phyloP scores from a whole-genome alignment of 2,329 filamentous ascomycete species.

The Dryadomyces quercus-mongolicae region DNA sequence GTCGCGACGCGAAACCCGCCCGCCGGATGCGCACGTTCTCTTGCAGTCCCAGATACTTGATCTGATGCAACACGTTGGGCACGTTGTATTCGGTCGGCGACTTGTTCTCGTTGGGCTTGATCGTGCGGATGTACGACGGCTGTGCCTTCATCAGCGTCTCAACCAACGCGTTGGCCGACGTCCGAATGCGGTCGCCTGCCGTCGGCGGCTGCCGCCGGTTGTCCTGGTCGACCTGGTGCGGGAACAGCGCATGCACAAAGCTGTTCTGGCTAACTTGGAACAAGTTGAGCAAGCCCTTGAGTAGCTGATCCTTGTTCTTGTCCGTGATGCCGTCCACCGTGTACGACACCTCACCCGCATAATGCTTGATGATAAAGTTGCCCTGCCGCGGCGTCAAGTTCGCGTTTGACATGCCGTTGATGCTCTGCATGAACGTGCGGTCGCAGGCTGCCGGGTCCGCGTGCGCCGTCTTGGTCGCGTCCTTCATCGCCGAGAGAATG shows the following conservation, averaged over 20 bases:
- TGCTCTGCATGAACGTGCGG: conserved; percentile 84
- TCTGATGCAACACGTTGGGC: conserved; percentile 89
- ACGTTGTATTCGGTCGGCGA: conserved; percentile 86
- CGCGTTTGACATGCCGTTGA: conserved; percentile 82
- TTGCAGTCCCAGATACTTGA: conserved; percentile 98
- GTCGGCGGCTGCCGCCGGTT: conserved; percentile 90
- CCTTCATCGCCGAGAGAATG: conserved; percentile 91
- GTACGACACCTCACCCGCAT: conserved; percentile 93
- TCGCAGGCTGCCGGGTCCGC: conserved; percentile 91
- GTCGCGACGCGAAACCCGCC: conserved; percentile 92
- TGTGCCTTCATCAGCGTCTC: conserved; percentile 94
- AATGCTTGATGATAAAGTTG: conserved; percentile 97
- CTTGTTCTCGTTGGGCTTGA: conserved; percentile 99
- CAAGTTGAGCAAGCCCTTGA: conserved; percentile 86
- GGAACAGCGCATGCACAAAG: conserved; percentile 84
- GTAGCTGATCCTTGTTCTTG: conserved; percentile 96
- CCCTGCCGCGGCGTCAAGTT: conserved; percentile 89
- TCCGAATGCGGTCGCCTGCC: conserved; percentile 90
- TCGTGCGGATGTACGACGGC: conserved; percentile 95
- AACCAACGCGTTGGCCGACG: conserved; percentile 88
- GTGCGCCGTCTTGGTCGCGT: conserved; percentile 96
- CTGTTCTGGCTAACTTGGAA: conserved; percentile 72
- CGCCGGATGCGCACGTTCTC: conserved; percentile 96
- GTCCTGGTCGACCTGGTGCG: conserved; percentile 86
- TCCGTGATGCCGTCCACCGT: conserved; percentile 94